Conservation (phyloP, 73 alveolate genomes). For the Paramecium tetraurelia region DNA sequence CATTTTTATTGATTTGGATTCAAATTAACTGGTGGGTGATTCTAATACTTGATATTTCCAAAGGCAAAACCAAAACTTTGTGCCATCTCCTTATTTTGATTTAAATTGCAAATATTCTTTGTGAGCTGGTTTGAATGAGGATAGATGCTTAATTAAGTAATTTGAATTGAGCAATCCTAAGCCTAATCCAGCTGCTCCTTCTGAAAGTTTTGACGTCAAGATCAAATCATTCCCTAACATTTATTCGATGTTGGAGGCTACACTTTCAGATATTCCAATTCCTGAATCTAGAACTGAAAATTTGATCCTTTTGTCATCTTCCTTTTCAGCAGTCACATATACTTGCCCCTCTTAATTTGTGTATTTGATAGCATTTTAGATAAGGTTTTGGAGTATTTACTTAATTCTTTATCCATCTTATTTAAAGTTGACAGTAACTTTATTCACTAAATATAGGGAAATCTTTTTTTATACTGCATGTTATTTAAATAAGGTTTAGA, state of each 20-base stretch:
- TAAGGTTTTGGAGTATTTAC: not conserved
- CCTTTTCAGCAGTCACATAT: not conserved
- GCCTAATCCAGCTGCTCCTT: conserved; percentile 11
- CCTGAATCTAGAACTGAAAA: not conserved
- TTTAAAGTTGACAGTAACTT: not conserved
- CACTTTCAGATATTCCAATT: not conserved
- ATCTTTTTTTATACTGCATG: not conserved
- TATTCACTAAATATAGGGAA: not conserved
- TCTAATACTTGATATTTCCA: not conserved
- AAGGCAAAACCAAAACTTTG: not conserved
- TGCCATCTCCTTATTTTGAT: not conserved
- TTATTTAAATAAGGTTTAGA: not conserved
- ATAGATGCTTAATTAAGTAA: not conserved
- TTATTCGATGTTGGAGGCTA: not conserved
- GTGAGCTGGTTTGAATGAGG: not conserved
- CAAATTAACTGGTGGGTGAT: not conserved
- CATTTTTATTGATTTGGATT: not conserved
- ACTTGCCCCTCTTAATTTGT: not conserved
- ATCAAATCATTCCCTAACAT: not conserved
- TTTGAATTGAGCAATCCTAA: conserved; percentile 7
- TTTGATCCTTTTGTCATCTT: not conserved
- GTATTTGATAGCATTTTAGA: not conserved
- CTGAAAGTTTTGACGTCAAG: not conserved
- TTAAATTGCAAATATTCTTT: not conserved
- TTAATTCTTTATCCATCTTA: conserved; percentile 4